phyloP scores from a whole-genome alignment of 176 grass and related monocot species.

The Eragrostis nindensis region DNA sequence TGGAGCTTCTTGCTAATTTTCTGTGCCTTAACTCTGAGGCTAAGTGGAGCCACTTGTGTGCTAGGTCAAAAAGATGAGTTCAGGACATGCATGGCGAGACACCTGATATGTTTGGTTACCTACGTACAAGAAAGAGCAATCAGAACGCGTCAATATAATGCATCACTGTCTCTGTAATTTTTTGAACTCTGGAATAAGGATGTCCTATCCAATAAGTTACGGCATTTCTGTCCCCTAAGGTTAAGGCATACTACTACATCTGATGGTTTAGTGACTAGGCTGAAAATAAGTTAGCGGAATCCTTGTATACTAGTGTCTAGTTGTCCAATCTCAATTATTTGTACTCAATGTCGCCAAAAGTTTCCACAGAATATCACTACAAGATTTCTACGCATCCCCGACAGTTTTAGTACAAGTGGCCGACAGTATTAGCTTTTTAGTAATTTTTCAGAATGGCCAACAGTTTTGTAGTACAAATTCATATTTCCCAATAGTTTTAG shows the following conservation, averaged over 20 bases:
- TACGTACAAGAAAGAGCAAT: not conserved
- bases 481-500: too few species aligned
- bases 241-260: not conserved
- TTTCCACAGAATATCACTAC: not conserved
- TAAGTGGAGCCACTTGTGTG: not conserved
- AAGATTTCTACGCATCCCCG: too few species aligned
- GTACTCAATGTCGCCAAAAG: not conserved
- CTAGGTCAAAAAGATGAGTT: not conserved
- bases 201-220: constrained; percentile 1
- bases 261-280: not conserved
- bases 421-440: too few species aligned
- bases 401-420: too few species aligned
- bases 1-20: not conserved
- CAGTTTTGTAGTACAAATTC: too few species aligned
- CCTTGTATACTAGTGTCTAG: not conserved
- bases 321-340: not conserved
- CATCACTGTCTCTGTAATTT: not conserved
- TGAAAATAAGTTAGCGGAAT: not conserved
- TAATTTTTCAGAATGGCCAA: too few species aligned
- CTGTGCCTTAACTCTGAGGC: not conserved
- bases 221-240: not conserved
- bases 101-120: not conserved
- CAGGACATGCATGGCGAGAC: not conserved
- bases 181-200: not conserved
- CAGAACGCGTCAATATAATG: not conserved